Evolutionary conservation across 129 eudicot genomes (phyloP).

Genomic region (Ambrosia artemisiifolia): DNA sequence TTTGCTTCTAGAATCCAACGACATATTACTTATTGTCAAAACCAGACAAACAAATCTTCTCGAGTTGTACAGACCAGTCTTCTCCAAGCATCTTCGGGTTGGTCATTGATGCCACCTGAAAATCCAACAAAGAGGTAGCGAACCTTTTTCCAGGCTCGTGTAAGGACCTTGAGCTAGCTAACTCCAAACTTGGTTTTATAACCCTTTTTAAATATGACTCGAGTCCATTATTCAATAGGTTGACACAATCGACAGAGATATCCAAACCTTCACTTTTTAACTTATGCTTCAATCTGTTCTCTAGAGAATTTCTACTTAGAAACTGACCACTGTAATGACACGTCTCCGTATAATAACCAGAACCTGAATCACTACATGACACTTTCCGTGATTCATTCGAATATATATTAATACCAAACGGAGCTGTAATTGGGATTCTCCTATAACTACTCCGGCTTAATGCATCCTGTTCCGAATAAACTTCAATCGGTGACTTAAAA

Average conservation of each 20-base stretch:
- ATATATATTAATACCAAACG: constrained; percentile 55
- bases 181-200: constrained; percentile 50
- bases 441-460: constrained; percentile 35
- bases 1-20: constrained; percentile 30
- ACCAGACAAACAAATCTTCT: constrained; percentile 43
- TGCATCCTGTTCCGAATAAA: constrained; percentile 7
- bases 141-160: constrained; percentile 13
- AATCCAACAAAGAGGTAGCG: constrained; percentile 52
- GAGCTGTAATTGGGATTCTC: constrained; percentile 74
- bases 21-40: constrained; percentile 21
- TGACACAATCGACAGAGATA: constrained; percentile 58
- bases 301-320: constrained; percentile 45
- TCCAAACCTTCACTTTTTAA: constrained; percentile 46
- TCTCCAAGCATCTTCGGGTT: constrained; percentile 69
- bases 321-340: constrained; percentile 50
- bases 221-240: constrained; percentile 54
- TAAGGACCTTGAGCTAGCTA: constrained; percentile 44
- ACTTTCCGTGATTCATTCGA: constrained; percentile 44
- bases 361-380: constrained; percentile 25
- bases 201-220: constrained; percentile 51
- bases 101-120: constrained; percentile 60
- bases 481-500: constrained; percentile 56
- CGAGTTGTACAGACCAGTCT: constrained; percentile 66
- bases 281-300: constrained; percentile 61
- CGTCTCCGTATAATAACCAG: constrained; percentile 23